Evolutionary conservation across 345 rosid genomes (phyloP).

Genomic region (Eucalyptus coolabah): DNA sequence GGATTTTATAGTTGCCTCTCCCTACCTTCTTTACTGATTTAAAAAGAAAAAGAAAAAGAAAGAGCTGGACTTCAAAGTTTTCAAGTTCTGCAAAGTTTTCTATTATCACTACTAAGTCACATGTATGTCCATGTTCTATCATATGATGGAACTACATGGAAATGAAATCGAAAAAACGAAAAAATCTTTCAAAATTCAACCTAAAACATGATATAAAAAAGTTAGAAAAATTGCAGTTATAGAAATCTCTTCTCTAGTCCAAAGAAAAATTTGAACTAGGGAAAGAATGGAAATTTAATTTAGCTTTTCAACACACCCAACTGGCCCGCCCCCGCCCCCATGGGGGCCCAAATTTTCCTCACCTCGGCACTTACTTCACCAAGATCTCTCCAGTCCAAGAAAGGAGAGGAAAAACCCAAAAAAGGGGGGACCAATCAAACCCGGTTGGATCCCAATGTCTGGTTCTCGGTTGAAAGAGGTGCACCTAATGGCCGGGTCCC

Average conservation of each 20-base stretch:
- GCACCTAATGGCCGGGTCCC: too few species aligned
- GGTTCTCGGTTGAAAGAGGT: too few species aligned
- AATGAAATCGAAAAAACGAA: neutral
- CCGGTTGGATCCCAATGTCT: neutral
- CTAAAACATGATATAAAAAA: neutral
- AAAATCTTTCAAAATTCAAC: neutral
- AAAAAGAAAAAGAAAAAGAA: too few species aligned
- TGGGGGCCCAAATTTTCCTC: too few species aligned
- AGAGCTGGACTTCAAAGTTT: neutral
- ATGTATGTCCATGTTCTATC: neutral
- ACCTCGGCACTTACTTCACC: too few species aligned
- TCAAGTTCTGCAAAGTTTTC: neutral
- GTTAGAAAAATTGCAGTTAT: neutral
- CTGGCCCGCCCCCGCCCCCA: accelerated
- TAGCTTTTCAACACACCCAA: too few species aligned
- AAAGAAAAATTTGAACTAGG: too few species aligned
- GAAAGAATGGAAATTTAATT: too few species aligned
- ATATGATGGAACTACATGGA: neutral
- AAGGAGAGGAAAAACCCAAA: neutral
- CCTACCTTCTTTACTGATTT: neutral
- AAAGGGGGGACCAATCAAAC: neutral
- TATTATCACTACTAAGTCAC: neutral
- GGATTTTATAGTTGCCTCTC: neutral
- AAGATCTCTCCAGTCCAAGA: neutral
- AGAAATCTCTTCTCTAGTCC: too few species aligned